Percentiles rank a stretch among this genome's conserved stretches.
Conservation (phyloP, 768 basidiomycete genomes). For the Hericium alpestre region DNA sequence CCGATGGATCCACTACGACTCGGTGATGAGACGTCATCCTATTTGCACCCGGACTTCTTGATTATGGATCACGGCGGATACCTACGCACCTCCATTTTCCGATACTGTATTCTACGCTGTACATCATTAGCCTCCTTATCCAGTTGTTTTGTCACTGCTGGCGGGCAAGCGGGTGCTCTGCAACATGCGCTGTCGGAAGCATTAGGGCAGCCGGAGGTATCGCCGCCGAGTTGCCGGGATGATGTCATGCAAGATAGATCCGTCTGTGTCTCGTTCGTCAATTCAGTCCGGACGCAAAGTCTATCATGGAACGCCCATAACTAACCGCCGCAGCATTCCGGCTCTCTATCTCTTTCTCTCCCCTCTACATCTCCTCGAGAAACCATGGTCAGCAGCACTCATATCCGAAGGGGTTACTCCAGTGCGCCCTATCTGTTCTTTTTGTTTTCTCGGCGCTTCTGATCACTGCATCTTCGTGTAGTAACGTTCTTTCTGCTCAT, state of each 20-base stretch:
- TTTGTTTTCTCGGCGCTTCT: not conserved
- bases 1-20: not conserved
- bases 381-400: conserved; percentile 1
- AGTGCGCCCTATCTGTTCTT: conserved; percentile 1
- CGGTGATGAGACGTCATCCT: too few relatives aligned
- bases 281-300: not conserved
- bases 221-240: not conserved
- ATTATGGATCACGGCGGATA: too few relatives aligned
- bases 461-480: not conserved
- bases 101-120: not conserved
- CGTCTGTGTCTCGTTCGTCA: not conserved
- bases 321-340: not conserved
- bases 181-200: not conserved
- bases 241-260: not conserved
- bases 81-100: not conserved
- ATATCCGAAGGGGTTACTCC: conserved; percentile 6
- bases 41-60: too few relatives aligned
- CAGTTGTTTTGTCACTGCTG: not conserved
- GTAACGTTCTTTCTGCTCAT: conserved; percentile 7
- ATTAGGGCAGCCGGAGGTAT: too few relatives aligned
- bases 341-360: not conserved
- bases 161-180: not conserved
- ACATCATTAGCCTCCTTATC: not conserved
- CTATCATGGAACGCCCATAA: not conserved
- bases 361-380: not conserved